Evolutionary conservation across 352 stramenopile species (phyloP), one percentile per base, ranked within the genome.

Genomic region (Phytophthora podocarpi): DNA sequence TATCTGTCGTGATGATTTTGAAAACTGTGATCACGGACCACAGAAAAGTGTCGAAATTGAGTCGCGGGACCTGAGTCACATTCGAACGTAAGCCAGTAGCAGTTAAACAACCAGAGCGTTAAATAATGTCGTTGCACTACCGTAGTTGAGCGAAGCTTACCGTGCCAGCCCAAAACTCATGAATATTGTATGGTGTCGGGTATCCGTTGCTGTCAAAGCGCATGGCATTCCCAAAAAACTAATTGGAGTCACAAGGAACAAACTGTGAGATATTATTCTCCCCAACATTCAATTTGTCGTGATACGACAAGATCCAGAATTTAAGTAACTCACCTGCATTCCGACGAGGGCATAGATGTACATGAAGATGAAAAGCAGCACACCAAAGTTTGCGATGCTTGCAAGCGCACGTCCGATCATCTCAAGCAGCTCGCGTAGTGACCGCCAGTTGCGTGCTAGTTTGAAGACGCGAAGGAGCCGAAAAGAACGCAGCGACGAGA

Each of bases 331-430:
- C 36, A 85, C 76, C 72, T 97, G 91, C 39, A 97, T 77, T 0
- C 91, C 91, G 6, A 98, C 30, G 15, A 98, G 72, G 13, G 89
- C 81, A 63, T 96, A 98, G 26, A 98, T 97, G 70, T 97, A 98
- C 37, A 98, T 94, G 64, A 98, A 98, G 4, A 98, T 76, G 45
- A 97, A 84, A 10, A 99, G 67, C 3, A 99, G 78, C 32, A 99
- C 76, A 0, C 70, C 87, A 60, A 98, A 98, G 70, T 98, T 98
- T 6, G 68, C 76, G 31, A 98, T 95, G 46, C 98, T 93, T 1
- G 90, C 77, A 16, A 98, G 67, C 0, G 95, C 94, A 13, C 81
- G 72, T 5, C 62, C 58, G 15, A 99, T 96, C 51, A 95, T 94
- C 8, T 80, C 46, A 4, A 99, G 72, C n/a, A 99, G 74, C 6